Evolutionary conservation across 2,329 filamentous ascomycete genomes (phyloP), one percentile per base, ranked within the genome.

Genomic region (Microdochium nivale): DNA sequence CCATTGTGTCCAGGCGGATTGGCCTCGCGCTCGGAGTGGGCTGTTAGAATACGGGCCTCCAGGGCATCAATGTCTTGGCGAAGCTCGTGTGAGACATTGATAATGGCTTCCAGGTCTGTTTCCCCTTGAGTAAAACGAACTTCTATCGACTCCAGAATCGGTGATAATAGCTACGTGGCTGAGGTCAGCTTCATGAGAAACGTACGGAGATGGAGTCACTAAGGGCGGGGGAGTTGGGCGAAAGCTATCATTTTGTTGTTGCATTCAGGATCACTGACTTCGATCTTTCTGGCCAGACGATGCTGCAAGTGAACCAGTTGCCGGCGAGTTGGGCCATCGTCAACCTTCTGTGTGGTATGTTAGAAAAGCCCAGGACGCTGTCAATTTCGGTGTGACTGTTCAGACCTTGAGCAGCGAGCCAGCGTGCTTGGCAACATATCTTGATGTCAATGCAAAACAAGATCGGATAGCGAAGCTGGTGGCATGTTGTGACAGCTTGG

Each of bases 391-490:
- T 4, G 19, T 25, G 43, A 47, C 9, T 24, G 8, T 7, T 3
- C 13, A 27, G 3, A 47, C 24, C 46, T 47, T 27, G 46, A 47
- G 46, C 19, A 47, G 50, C 48, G 49, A 58, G 64, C 64, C 59
- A 87, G 88, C 53, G 96, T 96, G 90, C 53, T 81, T 81, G 56
- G 96, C 77, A n/a, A 90, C 88, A 71, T 90, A 95, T 37, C 79
- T 83, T 50, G 89, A 90, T 2, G 91, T 96, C 58, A 96, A 79
- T 48, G 87, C 83, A 58, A 97, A 85, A 49, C 90, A 90, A 19
- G 90, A 91, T 49, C 88, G 78, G 61, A 96, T 91, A 65, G 90
- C 90, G 79, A 94, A 95, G 71, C 90, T 95, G 79, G 95, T 86
- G 49, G 89, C 88, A 71, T 95, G 89, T 48, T 74, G 67, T 55